Conservation (phyloP, 2,329 filamentous ascomycete species). For the Sporothrix globosa region DNA sequence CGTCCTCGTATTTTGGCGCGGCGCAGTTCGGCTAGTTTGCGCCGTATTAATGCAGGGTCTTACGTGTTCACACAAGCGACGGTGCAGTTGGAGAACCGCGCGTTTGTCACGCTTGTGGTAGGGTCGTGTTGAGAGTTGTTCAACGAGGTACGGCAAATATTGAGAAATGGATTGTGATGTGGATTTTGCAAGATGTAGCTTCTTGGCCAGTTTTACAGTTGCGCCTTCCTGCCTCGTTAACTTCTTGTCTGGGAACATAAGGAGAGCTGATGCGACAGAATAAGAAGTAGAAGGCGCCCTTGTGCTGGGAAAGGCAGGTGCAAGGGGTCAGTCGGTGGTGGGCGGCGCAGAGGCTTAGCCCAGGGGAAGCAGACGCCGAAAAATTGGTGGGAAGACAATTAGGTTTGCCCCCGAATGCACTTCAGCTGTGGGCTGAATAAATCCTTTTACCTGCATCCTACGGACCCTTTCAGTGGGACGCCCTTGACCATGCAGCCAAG, state of each 20-base stretch:
- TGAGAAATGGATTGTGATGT: conserved; percentile 13
- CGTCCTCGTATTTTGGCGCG: conserved; percentile 24
- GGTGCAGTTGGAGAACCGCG: background rate
- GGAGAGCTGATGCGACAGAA: conserved; percentile 25
- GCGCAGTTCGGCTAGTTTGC: conserved; percentile 11
- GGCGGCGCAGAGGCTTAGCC: background rate
- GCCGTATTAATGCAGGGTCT: conserved; percentile 6
- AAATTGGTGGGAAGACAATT: conserved; percentile 3
- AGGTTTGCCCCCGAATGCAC: background rate
- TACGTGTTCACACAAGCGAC: conserved; percentile 8
- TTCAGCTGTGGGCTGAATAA: background rate
- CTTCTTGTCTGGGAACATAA: background rate
- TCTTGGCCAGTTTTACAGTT: background rate
- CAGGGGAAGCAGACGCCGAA: conserved; percentile 21
- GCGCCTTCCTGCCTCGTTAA: conserved; percentile 9
- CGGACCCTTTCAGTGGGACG: background rate
- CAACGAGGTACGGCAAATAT: background rate
- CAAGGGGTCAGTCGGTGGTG: conserved; percentile 9
- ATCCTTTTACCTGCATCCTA: background rate
- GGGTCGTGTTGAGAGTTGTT: background rate
- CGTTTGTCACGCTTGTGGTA: conserved; percentile 3
- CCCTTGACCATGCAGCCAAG: conserved; percentile 13
- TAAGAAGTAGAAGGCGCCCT: conserved; percentile 21
- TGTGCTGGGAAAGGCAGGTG: conserved; percentile 12
- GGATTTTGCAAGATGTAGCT: conserved; percentile 23